phyloP scores from a whole-genome alignment of 1,284 basidiomycete species.

The Ceratobasidium sp. region DNA sequence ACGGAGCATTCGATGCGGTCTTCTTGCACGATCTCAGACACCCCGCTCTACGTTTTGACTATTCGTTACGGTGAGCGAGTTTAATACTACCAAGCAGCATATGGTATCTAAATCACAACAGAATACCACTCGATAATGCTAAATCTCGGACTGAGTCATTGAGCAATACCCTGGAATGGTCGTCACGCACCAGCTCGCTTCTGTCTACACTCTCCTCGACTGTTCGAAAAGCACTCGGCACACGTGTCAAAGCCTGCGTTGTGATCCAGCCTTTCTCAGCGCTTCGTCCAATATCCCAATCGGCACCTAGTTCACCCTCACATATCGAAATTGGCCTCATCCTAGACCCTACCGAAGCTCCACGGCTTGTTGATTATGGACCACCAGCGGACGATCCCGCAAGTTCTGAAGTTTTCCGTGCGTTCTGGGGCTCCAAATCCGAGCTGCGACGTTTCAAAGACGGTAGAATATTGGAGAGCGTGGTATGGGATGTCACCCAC shows the following conservation, averaged over 20 bases:
- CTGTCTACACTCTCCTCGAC: conserved; percentile 66
- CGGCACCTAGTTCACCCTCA: conserved; percentile 56
- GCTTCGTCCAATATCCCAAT: conserved; percentile 32
- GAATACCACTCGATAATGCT: conserved; percentile 73
- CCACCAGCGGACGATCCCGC: conserved; percentile 73
- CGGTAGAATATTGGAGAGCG: conserved; percentile 91
- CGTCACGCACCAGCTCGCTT: conserved; percentile 71
- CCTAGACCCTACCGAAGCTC: conserved; percentile 78
- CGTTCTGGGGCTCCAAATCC: conserved; percentile 93
- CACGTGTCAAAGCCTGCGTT: conserved; percentile 74
- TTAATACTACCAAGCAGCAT: conserved; percentile 3
- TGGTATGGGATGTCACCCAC: conserved; percentile 88
- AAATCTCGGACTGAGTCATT: conserved; percentile 64
- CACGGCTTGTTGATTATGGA: conserved; percentile 90
- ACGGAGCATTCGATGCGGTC: conserved; percentile 79
- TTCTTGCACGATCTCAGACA: conserved; percentile 81
- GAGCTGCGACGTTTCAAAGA: conserved; percentile 98
- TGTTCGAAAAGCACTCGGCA: conserved; percentile 77
- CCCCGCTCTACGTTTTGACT: conserved; percentile 74
- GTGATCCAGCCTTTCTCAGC: conserved; percentile 59
- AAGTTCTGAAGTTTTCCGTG: conserved; percentile 74
- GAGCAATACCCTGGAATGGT: conserved; percentile 70
- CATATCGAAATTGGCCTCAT: conserved; percentile 77
- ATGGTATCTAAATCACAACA: conserved; percentile 54
- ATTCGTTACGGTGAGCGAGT: conserved; percentile 69